phyloP scores from a whole-genome alignment of 805 yeast genomes.

The Komagataella kurtzmanii region DNA sequence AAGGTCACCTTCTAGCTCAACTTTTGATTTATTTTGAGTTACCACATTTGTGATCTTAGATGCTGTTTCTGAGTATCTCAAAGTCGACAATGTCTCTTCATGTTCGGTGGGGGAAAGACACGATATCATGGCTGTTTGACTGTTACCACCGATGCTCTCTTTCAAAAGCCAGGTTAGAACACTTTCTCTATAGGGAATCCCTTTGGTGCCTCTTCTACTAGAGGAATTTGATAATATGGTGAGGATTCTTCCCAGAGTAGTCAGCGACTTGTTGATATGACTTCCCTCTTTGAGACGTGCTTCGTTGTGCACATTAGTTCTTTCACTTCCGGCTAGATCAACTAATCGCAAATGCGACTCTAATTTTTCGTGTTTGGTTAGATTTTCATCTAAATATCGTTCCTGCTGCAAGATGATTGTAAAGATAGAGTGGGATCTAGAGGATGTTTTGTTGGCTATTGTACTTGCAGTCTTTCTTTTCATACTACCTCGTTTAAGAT shows the following conservation, averaged over 20 bases:
- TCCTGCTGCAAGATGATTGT: conserved; percentile 51
- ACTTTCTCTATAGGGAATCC: conserved; percentile 67
- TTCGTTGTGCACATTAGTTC: conserved; percentile 45
- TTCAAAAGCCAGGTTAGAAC: conserved; percentile 60
- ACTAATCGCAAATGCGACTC: conserved; percentile 55
- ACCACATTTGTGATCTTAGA: conserved; percentile 57
- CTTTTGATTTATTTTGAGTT: conserved; percentile 19
- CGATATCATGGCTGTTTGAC: conserved; percentile 80
- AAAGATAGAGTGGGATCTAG: conserved; percentile 74
- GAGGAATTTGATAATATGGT: conserved; percentile 29
- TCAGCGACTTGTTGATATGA: conserved; percentile 64
- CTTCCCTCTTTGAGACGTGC: conserved; percentile 61
- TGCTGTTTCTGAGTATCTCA: conserved; percentile 69
- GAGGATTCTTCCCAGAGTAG: conserved; percentile 63
- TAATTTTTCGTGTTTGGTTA: conserved; percentile 26
- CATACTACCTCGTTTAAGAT: conserved; percentile 36
- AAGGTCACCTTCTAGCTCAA: neutral
- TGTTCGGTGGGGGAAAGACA: conserved; percentile 70
- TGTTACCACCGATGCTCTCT: conserved; percentile 70
- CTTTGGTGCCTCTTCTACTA: conserved; percentile 4
- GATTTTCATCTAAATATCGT: conserved; percentile 22
- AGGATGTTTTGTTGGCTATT: conserved; percentile 55
- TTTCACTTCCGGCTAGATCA: conserved; percentile 74
- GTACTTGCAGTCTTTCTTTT: conserved; percentile 63
- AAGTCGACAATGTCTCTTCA: conserved; percentile 65